Evolutionary conservation across 2,329 filamentous ascomycete species (phyloP).

Genomic region (Trichothecium sympodiale): DNA sequence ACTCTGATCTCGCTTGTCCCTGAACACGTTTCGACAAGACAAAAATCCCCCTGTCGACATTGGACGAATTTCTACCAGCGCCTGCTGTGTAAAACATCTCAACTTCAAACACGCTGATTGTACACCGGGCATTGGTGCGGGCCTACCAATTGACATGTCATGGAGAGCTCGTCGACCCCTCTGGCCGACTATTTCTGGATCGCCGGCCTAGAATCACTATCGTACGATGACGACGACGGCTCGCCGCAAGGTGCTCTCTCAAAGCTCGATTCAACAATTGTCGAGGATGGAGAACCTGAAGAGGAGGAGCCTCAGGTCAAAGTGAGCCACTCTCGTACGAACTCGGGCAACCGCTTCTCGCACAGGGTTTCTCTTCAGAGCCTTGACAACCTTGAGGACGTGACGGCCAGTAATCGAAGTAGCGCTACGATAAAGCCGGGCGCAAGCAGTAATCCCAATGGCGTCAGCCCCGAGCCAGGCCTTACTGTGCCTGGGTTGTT

Average conservation of each 20-base stretch:
- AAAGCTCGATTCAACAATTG: conserved; percentile 45
- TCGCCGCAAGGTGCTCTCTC: conserved; percentile 12
- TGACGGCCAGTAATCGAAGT: conserved; percentile 52
- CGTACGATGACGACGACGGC: conserved; percentile 44
- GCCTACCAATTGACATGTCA: conserved; percentile 31
- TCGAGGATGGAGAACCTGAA: conserved; percentile 49
- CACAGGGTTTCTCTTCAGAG: conserved; percentile 41
- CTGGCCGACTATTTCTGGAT: conserved; percentile 71
- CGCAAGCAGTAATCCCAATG: conserved; percentile 14
- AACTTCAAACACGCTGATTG: too few species aligned
- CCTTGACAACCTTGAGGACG: conserved; percentile 45
- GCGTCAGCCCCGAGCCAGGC: conserved; percentile 1
- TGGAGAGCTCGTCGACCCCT: conserved; percentile 52
- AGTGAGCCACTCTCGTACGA: conserved; percentile 48
- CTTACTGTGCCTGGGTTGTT: conserved; percentile 1
- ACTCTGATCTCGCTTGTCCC: too few species aligned
- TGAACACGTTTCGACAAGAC: too few species aligned
- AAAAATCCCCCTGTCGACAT: too few species aligned
- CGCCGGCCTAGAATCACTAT: conserved; percentile 57
- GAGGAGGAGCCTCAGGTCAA: conserved; percentile 18
- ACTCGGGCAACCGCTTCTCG: conserved; percentile 47
- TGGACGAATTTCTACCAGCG: too few species aligned
- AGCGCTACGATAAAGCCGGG: conserved; percentile 50
- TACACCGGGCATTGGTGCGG: conserved; percentile 2
- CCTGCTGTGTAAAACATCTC: too few species aligned